A percentile compares a stretch with the other conserved stretches of the same genome.
phyloP scores from a whole-genome alignment of 257 asterid genomes.

The Datura wrightii region DNA sequence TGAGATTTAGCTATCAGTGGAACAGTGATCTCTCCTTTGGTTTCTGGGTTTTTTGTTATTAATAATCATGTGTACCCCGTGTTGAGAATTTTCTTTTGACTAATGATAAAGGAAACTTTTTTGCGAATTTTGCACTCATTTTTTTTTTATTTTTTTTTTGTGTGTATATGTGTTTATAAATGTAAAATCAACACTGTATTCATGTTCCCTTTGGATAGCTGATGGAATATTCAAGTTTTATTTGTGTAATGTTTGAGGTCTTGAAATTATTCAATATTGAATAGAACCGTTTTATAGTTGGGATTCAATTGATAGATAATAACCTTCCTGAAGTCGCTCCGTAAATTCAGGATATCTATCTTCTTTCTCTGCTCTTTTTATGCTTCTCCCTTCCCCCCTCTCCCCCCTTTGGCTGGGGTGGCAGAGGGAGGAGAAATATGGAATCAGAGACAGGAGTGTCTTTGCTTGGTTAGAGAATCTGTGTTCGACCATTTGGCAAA shows the following conservation, averaged over 20 bases:
- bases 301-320: neutral
- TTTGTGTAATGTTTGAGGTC: neutral
- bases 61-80: neutral
- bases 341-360: no score
- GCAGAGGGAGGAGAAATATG: conserved; percentile 4
- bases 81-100: neutral
- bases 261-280: neutral
- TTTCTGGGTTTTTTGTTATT: neutral
- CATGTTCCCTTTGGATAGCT: neutral
- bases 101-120: neutral
- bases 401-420: neutral
- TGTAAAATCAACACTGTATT: neutral
- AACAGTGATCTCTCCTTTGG: conserved; percentile 13
- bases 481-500: neutral
- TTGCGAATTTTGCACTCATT: neutral
- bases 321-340: neutral
- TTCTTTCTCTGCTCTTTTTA: neutral
- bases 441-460: neutral
- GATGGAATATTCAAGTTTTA: neutral
- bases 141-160: no score
- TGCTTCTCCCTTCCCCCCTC: neutral
- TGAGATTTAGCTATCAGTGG: conserved; percentile 19
- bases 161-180: no score
- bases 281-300: neutral
- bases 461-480: conserved; percentile 10